Base-by-base conservation (phyloP, 1,139 yeast genomes). In the Geotrichum carabidarum region DNA sequence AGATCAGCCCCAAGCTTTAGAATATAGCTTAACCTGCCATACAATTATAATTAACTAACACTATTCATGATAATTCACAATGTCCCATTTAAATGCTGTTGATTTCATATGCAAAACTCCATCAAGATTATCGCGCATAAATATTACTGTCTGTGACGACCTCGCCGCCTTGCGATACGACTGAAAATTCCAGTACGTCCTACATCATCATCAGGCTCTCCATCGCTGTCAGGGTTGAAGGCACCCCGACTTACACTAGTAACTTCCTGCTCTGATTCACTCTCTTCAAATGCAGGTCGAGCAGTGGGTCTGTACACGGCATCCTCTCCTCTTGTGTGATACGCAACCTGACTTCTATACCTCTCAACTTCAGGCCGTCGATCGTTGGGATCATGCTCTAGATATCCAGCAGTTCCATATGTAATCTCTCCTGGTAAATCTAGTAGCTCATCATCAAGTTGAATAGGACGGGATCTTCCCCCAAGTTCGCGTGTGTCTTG, bases 291-390 rank as follows among this genome's bases (percentile, higher is more conserved):
- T 2, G 43, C 43, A 6, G 48, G 37, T 4, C 35, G n/a, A 8
- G 14, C n/a, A 9, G 31, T 27, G 4, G 52, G 52, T 15, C 34
- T 22, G 31, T 43, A 50, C 11, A 27, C 44, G 2, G 35, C 38
- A 22, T 40, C 31, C 4, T 35, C 44, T 37, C 44, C 44, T 30
- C 46, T 22, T 31, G 52, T 35, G 27, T 53, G 55, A 32, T 48
- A 53, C 12, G 51, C 51, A 22, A 53, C 47, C 17, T 53, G 56
- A 27, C 46, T 45, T 17, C 56, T 18, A 34, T 53, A 49, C 44
- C 15, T 47, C 22, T 40, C 40, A 15, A 47, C 50, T 36, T 50
- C 54, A n/a, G 57, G 55, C 11, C 47, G 51, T 18, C 18, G 30
- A 15, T 51, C 55, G 7, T 36, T 44, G 8, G 41, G 48, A 34